Conservation (phyloP, 2,329 filamentous ascomycete species). For the Amphichorda felina region DNA sequence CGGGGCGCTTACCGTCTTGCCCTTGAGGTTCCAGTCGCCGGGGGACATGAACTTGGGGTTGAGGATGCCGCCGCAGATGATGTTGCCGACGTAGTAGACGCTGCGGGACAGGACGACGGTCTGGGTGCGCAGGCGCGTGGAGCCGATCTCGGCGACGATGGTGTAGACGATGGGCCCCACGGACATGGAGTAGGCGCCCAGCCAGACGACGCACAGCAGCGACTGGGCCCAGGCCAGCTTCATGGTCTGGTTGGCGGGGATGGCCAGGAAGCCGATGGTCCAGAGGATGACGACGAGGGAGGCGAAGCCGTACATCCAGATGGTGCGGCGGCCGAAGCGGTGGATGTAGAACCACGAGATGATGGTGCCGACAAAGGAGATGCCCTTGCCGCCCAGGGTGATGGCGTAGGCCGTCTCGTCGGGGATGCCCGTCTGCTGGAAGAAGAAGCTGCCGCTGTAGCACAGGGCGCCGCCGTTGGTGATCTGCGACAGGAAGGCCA, state of each 20-base stretch:
- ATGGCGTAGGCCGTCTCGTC: constrained; percentile 25
- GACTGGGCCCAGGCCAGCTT: constrained; percentile 27
- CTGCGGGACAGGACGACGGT: constrained; percentile 27
- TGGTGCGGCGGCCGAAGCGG: constrained; percentile 26
- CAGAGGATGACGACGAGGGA: constrained; percentile 24
- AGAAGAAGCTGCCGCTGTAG: constrained; percentile 33
- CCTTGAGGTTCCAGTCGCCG: constrained; percentile 8
- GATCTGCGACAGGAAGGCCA: constrained; percentile 28
- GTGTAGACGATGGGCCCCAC: constrained; percentile 32
- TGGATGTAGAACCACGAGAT: constrained; percentile 31
- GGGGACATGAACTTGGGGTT: constrained; percentile 25
- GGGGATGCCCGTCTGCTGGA: constrained; percentile 29
- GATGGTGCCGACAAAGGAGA: constrained; percentile 29
- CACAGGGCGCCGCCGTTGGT: constrained; percentile 25
- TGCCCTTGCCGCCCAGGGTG: constrained; percentile 25
- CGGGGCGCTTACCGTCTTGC: neutral
- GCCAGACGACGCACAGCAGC: constrained; percentile 29
- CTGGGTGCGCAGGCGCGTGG: constrained; percentile 27
- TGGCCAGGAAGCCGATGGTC: constrained; percentile 28
- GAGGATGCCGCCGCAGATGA: constrained; percentile 24
- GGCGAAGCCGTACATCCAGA: constrained; percentile 27
- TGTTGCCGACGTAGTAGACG: constrained; percentile 23
- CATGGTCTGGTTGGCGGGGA: constrained; percentile 19
- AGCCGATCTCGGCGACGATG: constrained; percentile 27
- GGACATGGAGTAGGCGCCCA: constrained; percentile 7